Evolutionary conservation across 2,329 filamentous ascomycete species (phyloP).

Genomic region (Neonectria sp.): DNA sequence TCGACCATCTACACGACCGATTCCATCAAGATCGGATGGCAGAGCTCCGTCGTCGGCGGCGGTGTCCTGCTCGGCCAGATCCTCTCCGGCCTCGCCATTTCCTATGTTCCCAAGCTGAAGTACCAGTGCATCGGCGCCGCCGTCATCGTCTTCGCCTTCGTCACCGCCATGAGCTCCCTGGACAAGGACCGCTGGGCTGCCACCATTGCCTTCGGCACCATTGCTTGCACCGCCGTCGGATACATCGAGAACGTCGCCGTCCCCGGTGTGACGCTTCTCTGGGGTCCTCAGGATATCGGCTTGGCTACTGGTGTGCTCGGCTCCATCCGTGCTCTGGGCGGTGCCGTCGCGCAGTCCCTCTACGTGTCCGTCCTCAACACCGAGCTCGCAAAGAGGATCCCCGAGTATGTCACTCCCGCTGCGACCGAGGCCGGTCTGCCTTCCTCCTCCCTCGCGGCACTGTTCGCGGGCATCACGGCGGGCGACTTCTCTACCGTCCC

Average conservation of each 20-base stretch:
- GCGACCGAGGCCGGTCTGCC: constrained; percentile 56
- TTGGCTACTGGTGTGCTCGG: constrained; percentile 61
- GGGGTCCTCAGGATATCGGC: constrained; percentile 63
- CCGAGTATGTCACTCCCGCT: constrained; percentile 52
- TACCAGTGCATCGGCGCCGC: constrained; percentile 52
- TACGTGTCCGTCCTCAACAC: constrained; percentile 56
- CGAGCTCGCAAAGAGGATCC: constrained; percentile 52
- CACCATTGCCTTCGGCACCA: constrained; percentile 52
- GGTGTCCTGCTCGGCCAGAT: constrained; percentile 59
- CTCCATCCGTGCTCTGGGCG: constrained; percentile 61
- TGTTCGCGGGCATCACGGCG: constrained; percentile 53
- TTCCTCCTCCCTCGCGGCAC: constrained; percentile 46
- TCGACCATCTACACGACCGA: constrained; percentile 57
- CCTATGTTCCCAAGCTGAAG: constrained; percentile 56
- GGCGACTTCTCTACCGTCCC: constrained; percentile 52
- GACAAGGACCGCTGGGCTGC: constrained; percentile 47
- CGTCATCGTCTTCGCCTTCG: constrained; percentile 50
- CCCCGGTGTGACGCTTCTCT: constrained; percentile 61
- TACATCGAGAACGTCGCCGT: constrained; percentile 59
- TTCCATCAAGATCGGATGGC: constrained; percentile 57
- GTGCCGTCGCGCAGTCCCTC: constrained; percentile 55
- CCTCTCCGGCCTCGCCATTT: constrained; percentile 53
- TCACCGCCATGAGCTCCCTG: constrained; percentile 51
- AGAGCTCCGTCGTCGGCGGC: constrained; percentile 59
- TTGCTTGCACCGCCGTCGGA: constrained; percentile 53